These are phyloP conservation scores for Periglandula ipomoeae DNA, from an alignment of 2,329 filamentous ascomycete species.

Conservation along the genomic window DNA sequence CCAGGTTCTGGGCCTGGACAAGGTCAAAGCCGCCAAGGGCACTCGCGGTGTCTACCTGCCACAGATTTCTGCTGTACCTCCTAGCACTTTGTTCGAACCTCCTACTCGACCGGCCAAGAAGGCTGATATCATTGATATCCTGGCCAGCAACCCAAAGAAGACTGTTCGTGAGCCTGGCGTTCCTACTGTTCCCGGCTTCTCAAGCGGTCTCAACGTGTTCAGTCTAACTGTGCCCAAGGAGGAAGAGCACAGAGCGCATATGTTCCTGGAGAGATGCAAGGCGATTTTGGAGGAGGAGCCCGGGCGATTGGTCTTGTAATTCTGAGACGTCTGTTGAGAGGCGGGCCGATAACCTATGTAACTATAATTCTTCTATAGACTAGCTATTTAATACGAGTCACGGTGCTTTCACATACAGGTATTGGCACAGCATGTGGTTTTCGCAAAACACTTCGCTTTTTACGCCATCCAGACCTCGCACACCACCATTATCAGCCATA, in stretches of 20 bases:
- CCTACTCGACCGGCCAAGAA: conserved; percentile 22
- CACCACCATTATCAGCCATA: no score
- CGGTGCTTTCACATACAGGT: background rate
- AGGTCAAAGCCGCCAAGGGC: conserved; percentile 34
- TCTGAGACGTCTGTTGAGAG: no score
- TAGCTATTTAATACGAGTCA: background rate
- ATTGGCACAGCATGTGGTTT: background rate
- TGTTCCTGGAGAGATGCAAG: conserved; percentile 84
- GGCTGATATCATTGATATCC: conserved; percentile 74
- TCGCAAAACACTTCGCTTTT: background rate
- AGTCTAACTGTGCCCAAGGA: conserved; percentile 68
- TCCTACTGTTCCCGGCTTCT: conserved; percentile 34
- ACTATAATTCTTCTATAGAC: background rate
- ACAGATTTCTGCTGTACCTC: conserved; percentile 52
- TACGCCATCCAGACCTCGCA: no score
- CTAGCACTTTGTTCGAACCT: conserved; percentile 30
- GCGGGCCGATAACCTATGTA: background rate
- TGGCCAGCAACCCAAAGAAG: conserved; percentile 31
- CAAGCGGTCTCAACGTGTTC: conserved; percentile 64
- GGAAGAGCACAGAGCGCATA: conserved; percentile 72
- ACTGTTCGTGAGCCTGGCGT: conserved; percentile 15
- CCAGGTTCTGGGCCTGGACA: conserved; percentile 66
- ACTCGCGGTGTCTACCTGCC: conserved; percentile 60
- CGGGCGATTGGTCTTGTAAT: conserved; percentile 61
- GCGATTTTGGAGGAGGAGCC: conserved; percentile 72